phyloP scores from a whole-genome alignment of 2,329 filamentous ascomycete species.

The Coniochaeta sp. region DNA sequence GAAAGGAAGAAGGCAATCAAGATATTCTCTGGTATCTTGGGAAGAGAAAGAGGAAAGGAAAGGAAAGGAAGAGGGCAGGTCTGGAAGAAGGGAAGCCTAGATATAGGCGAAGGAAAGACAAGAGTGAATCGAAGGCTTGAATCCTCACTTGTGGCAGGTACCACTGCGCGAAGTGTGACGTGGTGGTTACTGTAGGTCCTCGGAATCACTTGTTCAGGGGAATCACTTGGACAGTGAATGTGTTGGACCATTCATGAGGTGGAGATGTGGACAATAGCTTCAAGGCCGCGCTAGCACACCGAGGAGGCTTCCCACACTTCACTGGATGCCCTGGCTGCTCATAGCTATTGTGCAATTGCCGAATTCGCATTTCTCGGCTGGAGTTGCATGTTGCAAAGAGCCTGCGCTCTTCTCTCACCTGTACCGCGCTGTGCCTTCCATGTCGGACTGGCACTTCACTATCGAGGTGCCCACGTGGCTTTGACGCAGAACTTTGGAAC shows the following conservation, averaged over 20 bases:
- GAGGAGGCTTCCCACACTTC: not conserved
- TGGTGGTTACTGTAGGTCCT: not conserved
- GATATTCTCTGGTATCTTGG: not conserved
- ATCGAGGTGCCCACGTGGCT: not conserved
- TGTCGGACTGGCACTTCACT: not conserved
- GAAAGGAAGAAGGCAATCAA: not conserved
- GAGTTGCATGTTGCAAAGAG: not conserved
- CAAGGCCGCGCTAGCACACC: no score
- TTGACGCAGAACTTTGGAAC: not conserved
- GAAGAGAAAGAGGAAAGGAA: constrained; percentile 1
- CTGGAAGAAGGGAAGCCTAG: constrained; percentile 1
- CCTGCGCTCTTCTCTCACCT: not conserved
- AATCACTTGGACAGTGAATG: not conserved
- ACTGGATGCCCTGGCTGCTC: not conserved
- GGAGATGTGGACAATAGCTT: not conserved
- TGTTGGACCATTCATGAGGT: not conserved
- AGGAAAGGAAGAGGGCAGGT: constrained; percentile 1
- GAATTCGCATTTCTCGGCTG: not conserved
- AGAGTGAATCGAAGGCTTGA: not conserved
- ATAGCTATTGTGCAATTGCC: not conserved
- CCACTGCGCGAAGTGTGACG: not conserved
- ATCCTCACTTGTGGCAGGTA: not conserved
- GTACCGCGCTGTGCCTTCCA: not conserved
- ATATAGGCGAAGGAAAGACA: not conserved
- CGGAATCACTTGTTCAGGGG: not conserved